A percentile compares a stretch with the other conserved stretches of the same genome.
Conservation (phyloP, 2,329 filamentous ascomycete genomes). For the Xylaria sp. region DNA sequence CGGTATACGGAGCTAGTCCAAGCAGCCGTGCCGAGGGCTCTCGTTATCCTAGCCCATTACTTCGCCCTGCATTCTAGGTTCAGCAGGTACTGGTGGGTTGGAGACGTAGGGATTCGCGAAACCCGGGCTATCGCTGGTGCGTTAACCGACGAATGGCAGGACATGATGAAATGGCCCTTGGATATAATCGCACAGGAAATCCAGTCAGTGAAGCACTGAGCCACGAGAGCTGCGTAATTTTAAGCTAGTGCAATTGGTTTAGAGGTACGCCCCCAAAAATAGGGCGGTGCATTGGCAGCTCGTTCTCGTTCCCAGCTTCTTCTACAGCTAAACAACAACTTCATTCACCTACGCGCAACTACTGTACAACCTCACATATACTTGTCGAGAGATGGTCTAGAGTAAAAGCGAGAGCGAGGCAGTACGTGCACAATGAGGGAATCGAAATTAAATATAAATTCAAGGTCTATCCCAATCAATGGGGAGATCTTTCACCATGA, state of each 20-base stretch:
- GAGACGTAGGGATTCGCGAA: conserved; percentile 30
- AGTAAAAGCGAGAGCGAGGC: no score
- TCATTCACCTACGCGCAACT: neutral
- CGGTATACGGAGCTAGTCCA: conserved; percentile 19
- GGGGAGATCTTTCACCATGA: neutral
- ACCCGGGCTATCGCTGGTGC: conserved; percentile 30
- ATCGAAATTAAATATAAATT: no score
- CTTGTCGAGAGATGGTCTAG: no score
- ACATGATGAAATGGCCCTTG: conserved; percentile 18
- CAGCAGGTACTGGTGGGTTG: conserved; percentile 45
- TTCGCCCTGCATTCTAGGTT: conserved; percentile 50
- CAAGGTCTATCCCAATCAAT: no score
- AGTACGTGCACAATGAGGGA: no score
- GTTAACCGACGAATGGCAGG: conserved; percentile 18
- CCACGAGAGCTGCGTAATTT: no score
- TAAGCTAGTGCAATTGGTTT: no score
- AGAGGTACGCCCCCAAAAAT: no score
- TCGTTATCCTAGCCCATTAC: conserved; percentile 54
- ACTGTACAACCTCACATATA: neutral
- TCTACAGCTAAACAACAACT: conserved; percentile 1
- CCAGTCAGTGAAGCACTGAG: neutral
- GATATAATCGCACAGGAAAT: conserved; percentile 6
- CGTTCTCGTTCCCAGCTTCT: conserved; percentile 17
- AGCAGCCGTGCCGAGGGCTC: conserved; percentile 29
- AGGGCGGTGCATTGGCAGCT: neutral